A percentile compares a stretch with the other conserved stretches of the same genome.
phyloP scores from a whole-genome alignment of 225 moss, liverwort and hornwort genomes.

The Marchantia polymorpha region DNA sequence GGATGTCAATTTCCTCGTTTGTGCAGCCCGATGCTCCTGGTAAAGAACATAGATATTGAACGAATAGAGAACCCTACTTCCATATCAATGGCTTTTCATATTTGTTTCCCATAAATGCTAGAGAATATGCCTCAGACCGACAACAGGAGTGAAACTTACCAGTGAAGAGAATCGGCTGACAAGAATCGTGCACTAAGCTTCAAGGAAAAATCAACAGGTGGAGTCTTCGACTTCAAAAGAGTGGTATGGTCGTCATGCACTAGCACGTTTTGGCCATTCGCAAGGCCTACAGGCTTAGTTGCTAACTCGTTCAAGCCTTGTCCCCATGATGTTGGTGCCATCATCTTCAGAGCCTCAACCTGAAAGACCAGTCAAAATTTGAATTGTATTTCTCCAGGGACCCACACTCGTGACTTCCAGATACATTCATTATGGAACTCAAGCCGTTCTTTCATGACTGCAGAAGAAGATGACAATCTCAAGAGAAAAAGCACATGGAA shows the following conservation, averaged over 20 bases:
- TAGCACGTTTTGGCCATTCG: conserved; percentile 19
- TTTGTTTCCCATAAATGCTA: not conserved
- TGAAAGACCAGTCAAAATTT: conserved; percentile 18
- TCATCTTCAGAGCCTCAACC: conserved; percentile 76
- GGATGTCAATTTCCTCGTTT: not conserved
- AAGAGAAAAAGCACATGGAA: no score
- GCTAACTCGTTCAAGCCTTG: conserved; percentile 47
- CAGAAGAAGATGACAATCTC: no score
- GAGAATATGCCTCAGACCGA: not conserved
- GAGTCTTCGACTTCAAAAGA: conserved; percentile 36
- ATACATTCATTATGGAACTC: no score
- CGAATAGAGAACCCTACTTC: not conserved
- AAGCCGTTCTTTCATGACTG: no score
- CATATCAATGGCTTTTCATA: not conserved
- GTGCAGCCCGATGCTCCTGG: not conserved
- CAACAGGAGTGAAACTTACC: conserved; percentile 40
- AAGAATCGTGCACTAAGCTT: conserved; percentile 71
- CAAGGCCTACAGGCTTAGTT: conserved; percentile 21
- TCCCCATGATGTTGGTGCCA: conserved; percentile 50
- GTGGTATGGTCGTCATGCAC: conserved; percentile 29
- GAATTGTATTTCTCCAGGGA: not conserved
- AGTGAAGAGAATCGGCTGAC: conserved; percentile 68
- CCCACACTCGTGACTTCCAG: no score
- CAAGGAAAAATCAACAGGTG: conserved; percentile 81
- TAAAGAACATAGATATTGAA: conserved; percentile 2